Evolutionary conservation across 371 early-diverging fungal genomes (phyloP).

Genomic region (Dinochytrium kinnereticum): DNA sequence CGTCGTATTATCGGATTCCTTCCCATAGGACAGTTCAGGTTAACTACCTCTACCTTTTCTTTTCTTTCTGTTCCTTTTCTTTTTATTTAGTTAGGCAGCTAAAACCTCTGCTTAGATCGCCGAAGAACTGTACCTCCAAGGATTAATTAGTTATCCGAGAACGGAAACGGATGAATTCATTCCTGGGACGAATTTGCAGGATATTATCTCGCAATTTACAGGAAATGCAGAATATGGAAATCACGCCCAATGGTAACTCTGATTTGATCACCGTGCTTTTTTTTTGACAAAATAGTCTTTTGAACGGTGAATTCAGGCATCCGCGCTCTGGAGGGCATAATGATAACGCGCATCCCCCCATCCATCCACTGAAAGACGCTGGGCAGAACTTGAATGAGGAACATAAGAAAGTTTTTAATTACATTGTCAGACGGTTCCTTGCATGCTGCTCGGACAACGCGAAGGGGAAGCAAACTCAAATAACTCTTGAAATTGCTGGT

Average conservation of each 20-base stretch:
- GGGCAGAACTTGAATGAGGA: conserved; percentile 74
- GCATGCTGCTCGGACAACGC: conserved; percentile 97
- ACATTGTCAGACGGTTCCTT: conserved; percentile 90
- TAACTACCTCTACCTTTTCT: too few species aligned
- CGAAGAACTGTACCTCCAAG: conserved; percentile 83
- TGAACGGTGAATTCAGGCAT: conserved; percentile 72
- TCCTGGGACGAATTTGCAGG: conserved; percentile 72
- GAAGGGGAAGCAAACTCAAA: conserved; percentile 84
- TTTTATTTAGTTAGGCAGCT: conserved; percentile 14
- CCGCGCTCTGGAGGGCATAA: conserved; percentile 93
- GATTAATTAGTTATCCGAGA: conserved; percentile 98
- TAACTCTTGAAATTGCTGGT: conserved; percentile 68
- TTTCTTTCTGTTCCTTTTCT: too few species aligned
- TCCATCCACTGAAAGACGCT: conserved; percentile 86
- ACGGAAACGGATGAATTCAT: conserved; percentile 99
- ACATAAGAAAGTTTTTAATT: conserved; percentile 92
- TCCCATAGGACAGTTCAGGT: conserved; percentile 88
- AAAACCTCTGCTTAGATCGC: conserved; percentile 61
- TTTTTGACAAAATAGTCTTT: conserved; percentile 52
- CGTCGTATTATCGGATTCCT: conserved; percentile 72
- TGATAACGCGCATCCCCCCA: conserved; percentile 99
- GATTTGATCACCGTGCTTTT: not conserved
- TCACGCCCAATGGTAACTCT: conserved; percentile 70
- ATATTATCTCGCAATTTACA: conserved; percentile 70
- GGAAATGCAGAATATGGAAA: conserved; percentile 67